Evolutionary conservation across 345 rosid species (phyloP).

Genomic region (Reutealis trisperma): DNA sequence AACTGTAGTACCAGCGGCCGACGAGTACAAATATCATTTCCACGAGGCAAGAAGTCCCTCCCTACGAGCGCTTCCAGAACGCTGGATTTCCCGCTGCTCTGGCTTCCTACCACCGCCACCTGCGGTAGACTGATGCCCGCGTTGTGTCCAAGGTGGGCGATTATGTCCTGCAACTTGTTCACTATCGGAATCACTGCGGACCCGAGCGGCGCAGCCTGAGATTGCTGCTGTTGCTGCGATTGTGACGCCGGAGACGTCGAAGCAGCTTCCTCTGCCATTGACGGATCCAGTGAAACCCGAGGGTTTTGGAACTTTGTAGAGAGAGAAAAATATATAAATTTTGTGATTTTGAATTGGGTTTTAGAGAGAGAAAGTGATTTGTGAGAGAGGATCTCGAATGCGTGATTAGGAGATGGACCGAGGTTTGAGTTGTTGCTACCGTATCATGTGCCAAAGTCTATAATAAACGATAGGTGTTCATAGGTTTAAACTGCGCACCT

Average conservation of each 20-base stretch:
- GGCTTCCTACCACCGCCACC: slow-evolving; percentile 97
- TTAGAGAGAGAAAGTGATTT: neutral
- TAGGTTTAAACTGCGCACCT: slow-evolving; percentile 10
- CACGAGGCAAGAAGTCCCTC: slow-evolving; percentile 94
- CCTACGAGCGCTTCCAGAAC: slow-evolving; percentile 98
- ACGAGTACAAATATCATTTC: slow-evolving; percentile 89
- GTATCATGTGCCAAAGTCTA: neutral
- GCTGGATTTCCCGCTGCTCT: slow-evolving; percentile 99
- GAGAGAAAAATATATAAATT: neutral
- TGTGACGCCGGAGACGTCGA: slow-evolving; percentile 19
- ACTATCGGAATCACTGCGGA: slow-evolving; percentile 90
- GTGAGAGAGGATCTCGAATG: neutral
- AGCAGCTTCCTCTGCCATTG: slow-evolving; percentile 35
- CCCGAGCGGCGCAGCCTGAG: slow-evolving; percentile 48
- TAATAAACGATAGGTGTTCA: neutral
- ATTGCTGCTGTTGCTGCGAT: slow-evolving; percentile 15
- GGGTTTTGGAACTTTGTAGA: neutral
- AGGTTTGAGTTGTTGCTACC: neutral
- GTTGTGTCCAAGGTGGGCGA: slow-evolving; percentile 91
- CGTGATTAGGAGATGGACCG: neutral
- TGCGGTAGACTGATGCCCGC: slow-evolving; percentile 95
- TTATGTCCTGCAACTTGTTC: slow-evolving; percentile 93
- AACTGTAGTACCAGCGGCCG: slow-evolving; percentile 97
- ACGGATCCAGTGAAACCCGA: slow-evolving; percentile 14
- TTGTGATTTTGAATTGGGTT: neutral